Percentiles rank a stretch among this genome's conserved stretches.
These are phyloP conservation scores for Venturia carpophila DNA, from an alignment of 2,329 filamentous ascomycete genomes.

Conservation along the genomic window DNA sequence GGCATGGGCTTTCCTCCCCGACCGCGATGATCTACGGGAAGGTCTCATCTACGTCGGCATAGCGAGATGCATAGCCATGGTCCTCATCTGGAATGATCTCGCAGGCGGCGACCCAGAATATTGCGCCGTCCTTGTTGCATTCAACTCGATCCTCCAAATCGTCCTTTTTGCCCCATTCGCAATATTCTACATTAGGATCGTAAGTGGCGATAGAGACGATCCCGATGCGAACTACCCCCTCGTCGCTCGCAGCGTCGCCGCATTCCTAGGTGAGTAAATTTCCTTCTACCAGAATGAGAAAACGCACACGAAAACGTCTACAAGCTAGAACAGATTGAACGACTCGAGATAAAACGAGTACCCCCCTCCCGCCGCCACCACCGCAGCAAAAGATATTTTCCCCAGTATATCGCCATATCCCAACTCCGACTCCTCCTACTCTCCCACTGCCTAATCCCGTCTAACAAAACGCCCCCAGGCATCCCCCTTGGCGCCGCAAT, in stretches of 20 bases:
- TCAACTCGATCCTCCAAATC: slow-evolving; percentile 43
- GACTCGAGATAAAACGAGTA: too few relatives aligned
- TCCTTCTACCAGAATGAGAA: too few relatives aligned
- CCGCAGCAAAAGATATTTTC: too few relatives aligned
- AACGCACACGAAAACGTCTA: too few relatives aligned
- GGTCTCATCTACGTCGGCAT: slow-evolving; percentile 77
- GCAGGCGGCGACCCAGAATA: slow-evolving; percentile 74
- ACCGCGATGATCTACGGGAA: slow-evolving; percentile 42
- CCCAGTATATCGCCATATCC: too few relatives aligned
- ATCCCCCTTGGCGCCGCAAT: slow-evolving; percentile 76
- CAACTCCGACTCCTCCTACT: too few relatives aligned
- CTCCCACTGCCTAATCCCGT: neutral
- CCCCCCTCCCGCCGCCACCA: too few relatives aligned
- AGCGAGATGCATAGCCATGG: slow-evolving; percentile 82
- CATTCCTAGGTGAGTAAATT: slow-evolving; percentile 55
- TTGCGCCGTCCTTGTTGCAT: slow-evolving; percentile 55
- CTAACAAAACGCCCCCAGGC: slow-evolving; percentile 26
- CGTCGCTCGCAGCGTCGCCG: slow-evolving; percentile 72
- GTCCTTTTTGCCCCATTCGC: slow-evolving; percentile 42
- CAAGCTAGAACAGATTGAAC: too few relatives aligned
- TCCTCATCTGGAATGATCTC: slow-evolving; percentile 69
- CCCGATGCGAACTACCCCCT: slow-evolving; percentile 49
- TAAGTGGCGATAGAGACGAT: slow-evolving; percentile 45
- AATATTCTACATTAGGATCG: slow-evolving; percentile 54
- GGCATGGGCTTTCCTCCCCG: slow-evolving; percentile 50